These are phyloP conservation scores for Penicillium paradoxum DNA, from an alignment of 495 filamentous ascomycete genomes.

Conservation along the genomic window DNA sequence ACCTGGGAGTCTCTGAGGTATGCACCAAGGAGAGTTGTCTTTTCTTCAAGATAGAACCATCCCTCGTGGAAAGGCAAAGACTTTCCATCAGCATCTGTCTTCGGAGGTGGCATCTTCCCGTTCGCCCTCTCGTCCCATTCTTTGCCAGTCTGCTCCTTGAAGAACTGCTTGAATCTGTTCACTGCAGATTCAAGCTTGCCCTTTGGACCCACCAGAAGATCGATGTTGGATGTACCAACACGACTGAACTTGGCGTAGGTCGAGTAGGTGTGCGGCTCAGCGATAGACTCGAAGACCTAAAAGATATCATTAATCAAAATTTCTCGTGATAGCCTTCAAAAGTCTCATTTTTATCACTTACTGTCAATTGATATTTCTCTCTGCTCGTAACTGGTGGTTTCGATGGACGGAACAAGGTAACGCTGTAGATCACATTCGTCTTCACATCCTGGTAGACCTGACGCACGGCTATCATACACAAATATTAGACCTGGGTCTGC, in stretches of 20 bases:
- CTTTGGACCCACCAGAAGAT: conserved; percentile 31
- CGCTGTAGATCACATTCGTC: conserved; percentile 12
- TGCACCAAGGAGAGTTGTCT: conserved; percentile 15
- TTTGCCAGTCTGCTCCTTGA: conserved; percentile 49
- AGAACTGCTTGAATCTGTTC: conserved; percentile 49
- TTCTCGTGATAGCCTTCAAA: too few relatives aligned
- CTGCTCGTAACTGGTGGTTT: not conserved
- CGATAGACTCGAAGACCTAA: conserved; percentile 51
- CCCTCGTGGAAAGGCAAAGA: conserved; percentile 25
- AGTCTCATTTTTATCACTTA: too few relatives aligned
- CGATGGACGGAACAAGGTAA: conserved; percentile 15
- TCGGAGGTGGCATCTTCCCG: conserved; percentile 9
- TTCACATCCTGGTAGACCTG: conserved; percentile 19
- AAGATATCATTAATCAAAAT: not conserved
- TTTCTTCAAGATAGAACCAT: conserved; percentile 30
- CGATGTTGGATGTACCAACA: conserved; percentile 16
- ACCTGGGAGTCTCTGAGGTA: conserved; percentile 13
- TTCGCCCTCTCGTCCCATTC: conserved; percentile 49
- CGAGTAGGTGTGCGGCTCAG: conserved; percentile 43
- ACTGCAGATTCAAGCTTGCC: conserved; percentile 34
- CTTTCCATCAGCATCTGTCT: conserved; percentile 23
- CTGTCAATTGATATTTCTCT: conserved; percentile 21
- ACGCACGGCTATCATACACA: conserved; percentile 18
- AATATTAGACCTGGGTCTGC: not conserved
- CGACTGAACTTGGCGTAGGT: conserved; percentile 34